Percentiles rank a stretch among this genome's conserved stretches.
Conservation (phyloP, 2,329 filamentous ascomycete genomes). For the Fusarium verrucosum region DNA sequence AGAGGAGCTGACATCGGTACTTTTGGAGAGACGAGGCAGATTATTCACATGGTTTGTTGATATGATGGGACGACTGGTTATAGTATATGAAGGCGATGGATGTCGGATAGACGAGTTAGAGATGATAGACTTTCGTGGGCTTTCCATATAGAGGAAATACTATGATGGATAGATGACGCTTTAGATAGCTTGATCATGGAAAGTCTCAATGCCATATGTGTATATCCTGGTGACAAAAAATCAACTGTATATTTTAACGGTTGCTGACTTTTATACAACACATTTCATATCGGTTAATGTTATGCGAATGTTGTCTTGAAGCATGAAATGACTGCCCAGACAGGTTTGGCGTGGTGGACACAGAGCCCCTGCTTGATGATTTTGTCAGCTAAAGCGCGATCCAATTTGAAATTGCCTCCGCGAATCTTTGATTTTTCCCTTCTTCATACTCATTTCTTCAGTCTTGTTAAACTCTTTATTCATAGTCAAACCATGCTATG, state of each 20-base stretch:
- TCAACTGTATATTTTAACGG: too few species aligned
- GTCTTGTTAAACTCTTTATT: not conserved
- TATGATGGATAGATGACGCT: not conserved
- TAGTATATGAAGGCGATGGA: not conserved
- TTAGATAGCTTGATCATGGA: not conserved
- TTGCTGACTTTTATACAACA: not conserved
- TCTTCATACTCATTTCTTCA: not conserved
- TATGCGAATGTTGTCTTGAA: not conserved
- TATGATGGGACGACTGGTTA: conserved; percentile 8
- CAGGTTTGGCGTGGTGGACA: conserved; percentile 17
- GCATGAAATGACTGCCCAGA: not conserved
- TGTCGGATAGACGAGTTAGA: not conserved
- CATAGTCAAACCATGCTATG: conserved; percentile 16
- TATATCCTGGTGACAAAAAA: not conserved
- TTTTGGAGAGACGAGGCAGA: not conserved
- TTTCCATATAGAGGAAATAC: not conserved
- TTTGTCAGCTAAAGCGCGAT: conserved; percentile 9
- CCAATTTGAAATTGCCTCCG: conserved; percentile 4
- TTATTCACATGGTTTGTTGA: conserved; percentile 1
- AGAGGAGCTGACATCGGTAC: not conserved
- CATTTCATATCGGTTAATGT: not conserved
- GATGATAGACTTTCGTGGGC: conserved; percentile 6
- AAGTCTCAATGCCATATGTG: not conserved
- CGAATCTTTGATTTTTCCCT: conserved; percentile 1
- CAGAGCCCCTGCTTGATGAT: conserved; percentile 16